Percentiles rank a stretch among this genome's conserved stretches.
phyloP scores from a whole-genome alignment of 371 early-diverging fungal genomes.

The Mortierella sp. region DNA sequence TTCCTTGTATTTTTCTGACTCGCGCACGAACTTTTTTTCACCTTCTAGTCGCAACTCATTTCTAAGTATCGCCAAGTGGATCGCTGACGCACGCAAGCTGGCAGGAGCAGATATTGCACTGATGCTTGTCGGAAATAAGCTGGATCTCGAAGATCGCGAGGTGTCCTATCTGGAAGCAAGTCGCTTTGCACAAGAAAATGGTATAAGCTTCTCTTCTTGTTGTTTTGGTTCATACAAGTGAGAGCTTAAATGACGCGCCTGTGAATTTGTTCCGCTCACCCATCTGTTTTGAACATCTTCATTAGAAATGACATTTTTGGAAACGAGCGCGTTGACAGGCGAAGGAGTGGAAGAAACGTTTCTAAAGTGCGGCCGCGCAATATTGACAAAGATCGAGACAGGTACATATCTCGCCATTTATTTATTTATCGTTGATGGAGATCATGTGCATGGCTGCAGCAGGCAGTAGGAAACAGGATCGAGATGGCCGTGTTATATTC shows the following conservation, averaged over 20 bases:
- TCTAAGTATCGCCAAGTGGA: slow-evolving; percentile 70
- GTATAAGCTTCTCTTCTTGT: slow-evolving; percentile 37
- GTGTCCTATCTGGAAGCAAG: slow-evolving; percentile 78
- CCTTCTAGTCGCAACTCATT: slow-evolving; percentile 69
- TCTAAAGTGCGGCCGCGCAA: slow-evolving; percentile 73
- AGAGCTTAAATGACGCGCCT: not conserved
- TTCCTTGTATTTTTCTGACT: not conserved
- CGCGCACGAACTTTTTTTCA: not conserved
- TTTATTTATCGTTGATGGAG: not conserved
- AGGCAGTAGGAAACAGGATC: not conserved
- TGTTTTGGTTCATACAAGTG: not conserved
- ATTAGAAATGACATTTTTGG: slow-evolving; percentile 74
- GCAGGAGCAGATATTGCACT: slow-evolving; percentile 78
- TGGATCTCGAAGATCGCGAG: slow-evolving; percentile 74
- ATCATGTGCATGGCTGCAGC: not conserved
- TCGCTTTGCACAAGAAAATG: slow-evolving; percentile 79
- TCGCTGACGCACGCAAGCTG: slow-evolving; percentile 74
- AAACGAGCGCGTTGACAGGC: slow-evolving; percentile 73
- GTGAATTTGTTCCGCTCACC: not conserved
- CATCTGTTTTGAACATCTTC: not conserved
- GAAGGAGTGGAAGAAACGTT: slow-evolving; percentile 76
- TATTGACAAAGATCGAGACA: slow-evolving; percentile 73
- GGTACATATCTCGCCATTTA: slow-evolving; percentile 42
- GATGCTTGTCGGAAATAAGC: slow-evolving; percentile 83
- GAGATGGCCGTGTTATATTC: not conserved